phyloP scores from a whole-genome alignment of 75 land plant genomes.

The Sequoia sempervirens region DNA sequence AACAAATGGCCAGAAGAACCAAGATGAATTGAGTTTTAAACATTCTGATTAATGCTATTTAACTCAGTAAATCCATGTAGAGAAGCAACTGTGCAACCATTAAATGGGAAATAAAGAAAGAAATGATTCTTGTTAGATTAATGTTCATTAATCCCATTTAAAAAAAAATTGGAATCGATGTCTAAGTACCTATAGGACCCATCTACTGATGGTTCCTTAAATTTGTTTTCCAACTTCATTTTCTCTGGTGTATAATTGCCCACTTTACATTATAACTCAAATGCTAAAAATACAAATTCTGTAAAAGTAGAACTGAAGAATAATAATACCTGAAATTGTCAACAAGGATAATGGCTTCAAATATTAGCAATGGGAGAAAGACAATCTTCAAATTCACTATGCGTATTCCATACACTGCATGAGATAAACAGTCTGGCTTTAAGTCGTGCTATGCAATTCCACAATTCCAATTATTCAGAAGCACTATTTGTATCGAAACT shows the following conservation, averaged over 20 bases:
- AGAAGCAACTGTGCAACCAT: background rate
- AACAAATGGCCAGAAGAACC: background rate
- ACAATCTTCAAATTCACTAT: constrained; percentile 79
- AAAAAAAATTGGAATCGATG: background rate
- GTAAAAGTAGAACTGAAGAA: background rate
- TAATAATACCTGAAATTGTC: constrained; percentile 85
- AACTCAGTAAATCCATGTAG: background rate
- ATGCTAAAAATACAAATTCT: background rate
- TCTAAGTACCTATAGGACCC: background rate
- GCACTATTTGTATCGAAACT: background rate
- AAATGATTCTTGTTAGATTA: background rate
- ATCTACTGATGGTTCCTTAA: background rate
- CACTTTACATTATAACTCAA: background rate
- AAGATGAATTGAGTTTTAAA: background rate
- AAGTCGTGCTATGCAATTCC: background rate
- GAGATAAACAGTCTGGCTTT: background rate
- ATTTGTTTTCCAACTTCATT: background rate
- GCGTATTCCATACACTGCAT: constrained; percentile 44
- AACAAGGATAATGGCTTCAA: constrained; percentile 63
- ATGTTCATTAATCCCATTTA: background rate
- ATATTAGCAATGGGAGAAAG: constrained; percentile 71
- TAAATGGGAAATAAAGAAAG: background rate
- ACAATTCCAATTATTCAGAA: background rate
- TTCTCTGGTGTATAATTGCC: background rate
- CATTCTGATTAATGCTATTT: background rate